A percentile compares a stretch with the other conserved stretches of the same genome.
These are phyloP conservation scores for Ceriops decandra DNA, from an alignment of 345 rosid species.

Conservation along the genomic window DNA sequence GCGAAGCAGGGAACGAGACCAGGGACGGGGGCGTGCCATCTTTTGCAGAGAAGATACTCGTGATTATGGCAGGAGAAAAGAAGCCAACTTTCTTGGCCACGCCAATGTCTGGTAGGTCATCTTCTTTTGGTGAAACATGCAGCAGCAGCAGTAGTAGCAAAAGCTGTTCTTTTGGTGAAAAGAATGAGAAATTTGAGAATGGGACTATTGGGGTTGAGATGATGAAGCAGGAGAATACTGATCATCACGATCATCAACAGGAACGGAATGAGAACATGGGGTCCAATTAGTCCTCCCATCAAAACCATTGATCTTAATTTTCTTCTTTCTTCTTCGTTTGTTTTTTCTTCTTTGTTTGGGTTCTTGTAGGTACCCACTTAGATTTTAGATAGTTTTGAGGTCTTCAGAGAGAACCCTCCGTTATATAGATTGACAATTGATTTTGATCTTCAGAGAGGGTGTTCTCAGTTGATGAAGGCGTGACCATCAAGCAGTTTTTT, in stretches of 20 bases:
- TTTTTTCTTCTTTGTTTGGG: neutral
- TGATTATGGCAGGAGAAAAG: conserved; percentile 79
- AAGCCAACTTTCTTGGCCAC: conserved; percentile 81
- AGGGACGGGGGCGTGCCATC: conserved; percentile 19
- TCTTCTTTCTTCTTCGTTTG: neutral
- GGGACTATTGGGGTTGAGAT: conserved; percentile 8
- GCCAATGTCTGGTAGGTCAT: conserved; percentile 43
- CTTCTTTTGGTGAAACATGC: conserved; percentile 36
- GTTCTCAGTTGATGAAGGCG: conserved; percentile 5
- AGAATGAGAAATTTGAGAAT: conserved; percentile 26
- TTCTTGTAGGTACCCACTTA: neutral
- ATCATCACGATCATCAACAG: conserved; percentile 11
- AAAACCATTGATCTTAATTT: conserved; percentile 7
- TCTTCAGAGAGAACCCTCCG: conserved; percentile 6
- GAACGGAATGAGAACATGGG: conserved; percentile 17
- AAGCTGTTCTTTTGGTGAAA: conserved; percentile 35
- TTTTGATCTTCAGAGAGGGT: conserved; percentile 1
- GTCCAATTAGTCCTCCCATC: conserved; percentile 13
- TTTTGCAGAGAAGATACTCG: conserved; percentile 70
- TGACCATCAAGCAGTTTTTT: neutral
- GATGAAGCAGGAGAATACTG: conserved; percentile 17
- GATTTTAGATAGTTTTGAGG: neutral
- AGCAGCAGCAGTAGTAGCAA: conserved; percentile 22
- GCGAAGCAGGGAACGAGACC: conserved; percentile 24
- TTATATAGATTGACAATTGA: conserved; percentile 4